These are phyloP conservation scores for Solanum hybrid DNA, from an alignment of 305 asterid species.

Conservation along the genomic window DNA sequence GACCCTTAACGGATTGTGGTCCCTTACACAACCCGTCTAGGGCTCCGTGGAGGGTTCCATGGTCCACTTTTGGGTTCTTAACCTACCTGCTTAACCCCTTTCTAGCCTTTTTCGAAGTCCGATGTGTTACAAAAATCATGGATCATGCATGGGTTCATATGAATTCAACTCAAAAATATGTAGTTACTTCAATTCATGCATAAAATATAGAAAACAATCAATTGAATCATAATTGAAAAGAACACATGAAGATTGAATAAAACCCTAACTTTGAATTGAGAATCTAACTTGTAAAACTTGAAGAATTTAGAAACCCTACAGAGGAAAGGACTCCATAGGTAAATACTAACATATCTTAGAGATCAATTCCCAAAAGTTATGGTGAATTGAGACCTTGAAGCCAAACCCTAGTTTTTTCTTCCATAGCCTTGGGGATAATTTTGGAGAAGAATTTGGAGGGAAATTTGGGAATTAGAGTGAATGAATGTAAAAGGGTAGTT, in stretches of 20 bases:
- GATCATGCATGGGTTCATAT: background rate
- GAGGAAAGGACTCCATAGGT: background rate
- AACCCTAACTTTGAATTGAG: background rate
- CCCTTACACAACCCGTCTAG: no score
- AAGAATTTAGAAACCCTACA: background rate
- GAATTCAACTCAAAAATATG: no score
- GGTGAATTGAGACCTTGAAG: background rate
- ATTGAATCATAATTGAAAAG: background rate
- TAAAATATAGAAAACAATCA: background rate
- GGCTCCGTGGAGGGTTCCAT: no score
- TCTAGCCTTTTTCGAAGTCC: no score
- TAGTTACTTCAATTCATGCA: background rate
- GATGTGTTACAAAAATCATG: background rate
- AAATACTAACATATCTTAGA: background rate
- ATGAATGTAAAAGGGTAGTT: background rate
- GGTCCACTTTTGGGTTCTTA: no score
- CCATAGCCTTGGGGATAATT: background rate
- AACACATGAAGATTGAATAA: background rate
- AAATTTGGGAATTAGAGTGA: background rate
- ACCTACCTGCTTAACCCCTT: no score
- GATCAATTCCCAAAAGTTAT: background rate
- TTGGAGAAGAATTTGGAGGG: background rate
- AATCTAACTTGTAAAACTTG: background rate
- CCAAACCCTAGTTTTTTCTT: background rate
- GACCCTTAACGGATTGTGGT: no score